Evolutionary conservation across 257 asterid species (phyloP).

Genomic region (Nicotiana undulata): DNA sequence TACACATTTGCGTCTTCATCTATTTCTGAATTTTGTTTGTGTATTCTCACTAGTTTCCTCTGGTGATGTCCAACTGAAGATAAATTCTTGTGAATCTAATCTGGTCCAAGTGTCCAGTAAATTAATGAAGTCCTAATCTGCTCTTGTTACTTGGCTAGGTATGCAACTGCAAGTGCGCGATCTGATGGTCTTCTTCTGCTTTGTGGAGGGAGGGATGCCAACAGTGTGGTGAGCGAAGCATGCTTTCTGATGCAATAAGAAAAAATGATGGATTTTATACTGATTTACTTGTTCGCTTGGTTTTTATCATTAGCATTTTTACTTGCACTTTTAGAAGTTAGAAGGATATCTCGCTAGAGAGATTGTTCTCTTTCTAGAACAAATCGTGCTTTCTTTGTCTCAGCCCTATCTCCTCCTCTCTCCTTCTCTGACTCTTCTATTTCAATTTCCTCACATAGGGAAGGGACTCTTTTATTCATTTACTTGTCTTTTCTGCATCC

Average conservation of each 20-base stretch:
- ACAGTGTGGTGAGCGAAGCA: slow-evolving; percentile 73
- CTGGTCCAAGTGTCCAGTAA: neutral
- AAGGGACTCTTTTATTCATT: neutral
- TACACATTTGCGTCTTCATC: neutral
- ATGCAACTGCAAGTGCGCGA: slow-evolving; percentile 99
- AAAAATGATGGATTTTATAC: neutral
- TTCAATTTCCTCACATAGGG: neutral
- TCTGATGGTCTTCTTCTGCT: slow-evolving; percentile 99
- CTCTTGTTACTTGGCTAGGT: slow-evolving; percentile 36
- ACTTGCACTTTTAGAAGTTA: neutral
- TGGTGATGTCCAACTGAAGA: neutral
- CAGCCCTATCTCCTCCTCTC: neutral
- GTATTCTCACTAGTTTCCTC: neutral
- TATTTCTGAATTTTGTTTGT: neutral
- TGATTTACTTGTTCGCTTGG: neutral
- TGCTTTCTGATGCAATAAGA: slow-evolving; percentile 1
- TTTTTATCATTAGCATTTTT: neutral
- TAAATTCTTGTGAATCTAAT: neutral
- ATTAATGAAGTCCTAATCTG: neutral
- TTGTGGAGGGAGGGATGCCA: slow-evolving; percentile 99
- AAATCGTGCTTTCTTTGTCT: neutral
- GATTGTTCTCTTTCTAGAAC: neutral
- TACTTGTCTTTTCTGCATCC: neutral
- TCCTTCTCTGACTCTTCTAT: neutral
- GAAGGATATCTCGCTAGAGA: neutral